phyloP scores from a whole-genome alignment of 108 stramenopile genomes.

The Cyclotella atomus region DNA sequence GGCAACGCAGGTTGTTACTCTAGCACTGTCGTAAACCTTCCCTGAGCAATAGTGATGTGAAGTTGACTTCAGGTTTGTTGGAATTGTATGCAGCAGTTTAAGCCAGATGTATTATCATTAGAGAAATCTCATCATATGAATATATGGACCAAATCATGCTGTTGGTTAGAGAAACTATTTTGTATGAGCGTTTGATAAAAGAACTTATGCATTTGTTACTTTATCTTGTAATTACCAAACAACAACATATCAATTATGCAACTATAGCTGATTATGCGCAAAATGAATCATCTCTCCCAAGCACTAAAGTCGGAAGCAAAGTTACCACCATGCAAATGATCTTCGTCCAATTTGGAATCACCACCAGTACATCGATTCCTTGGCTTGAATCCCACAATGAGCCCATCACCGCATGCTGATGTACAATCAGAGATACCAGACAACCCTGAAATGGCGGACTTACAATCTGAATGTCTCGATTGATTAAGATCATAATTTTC shows the following conservation, averaged over 20 bases:
- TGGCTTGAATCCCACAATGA: not conserved
- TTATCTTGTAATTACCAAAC: not conserved
- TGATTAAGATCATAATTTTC: not conserved
- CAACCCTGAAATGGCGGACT: not conserved
- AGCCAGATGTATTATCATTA: too few species aligned
- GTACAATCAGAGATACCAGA: conserved; percentile 1
- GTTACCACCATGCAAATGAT: not conserved
- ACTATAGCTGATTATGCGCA: too few species aligned
- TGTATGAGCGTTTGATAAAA: too few species aligned
- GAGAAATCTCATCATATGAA: too few species aligned
- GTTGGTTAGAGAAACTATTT: too few species aligned
- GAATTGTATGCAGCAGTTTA: too few species aligned
- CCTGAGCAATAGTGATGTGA: too few species aligned
- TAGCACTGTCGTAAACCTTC: too few species aligned
- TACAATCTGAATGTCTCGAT: not conserved
- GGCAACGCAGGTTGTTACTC: too few species aligned
- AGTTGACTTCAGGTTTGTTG: too few species aligned
- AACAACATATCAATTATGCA: not conserved
- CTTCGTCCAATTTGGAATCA: not conserved
- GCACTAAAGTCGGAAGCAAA: conserved; percentile 13
- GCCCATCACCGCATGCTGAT: conserved; percentile 1
- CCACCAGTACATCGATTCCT: not conserved
- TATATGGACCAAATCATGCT: too few species aligned
- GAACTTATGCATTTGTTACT: not conserved
- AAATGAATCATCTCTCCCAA: conserved; percentile 5